Percentiles rank a stretch among this genome's conserved stretches.
phyloP scores from a whole-genome alignment of 2,329 filamentous ascomycete species.

The Aspergillus nomiae region DNA sequence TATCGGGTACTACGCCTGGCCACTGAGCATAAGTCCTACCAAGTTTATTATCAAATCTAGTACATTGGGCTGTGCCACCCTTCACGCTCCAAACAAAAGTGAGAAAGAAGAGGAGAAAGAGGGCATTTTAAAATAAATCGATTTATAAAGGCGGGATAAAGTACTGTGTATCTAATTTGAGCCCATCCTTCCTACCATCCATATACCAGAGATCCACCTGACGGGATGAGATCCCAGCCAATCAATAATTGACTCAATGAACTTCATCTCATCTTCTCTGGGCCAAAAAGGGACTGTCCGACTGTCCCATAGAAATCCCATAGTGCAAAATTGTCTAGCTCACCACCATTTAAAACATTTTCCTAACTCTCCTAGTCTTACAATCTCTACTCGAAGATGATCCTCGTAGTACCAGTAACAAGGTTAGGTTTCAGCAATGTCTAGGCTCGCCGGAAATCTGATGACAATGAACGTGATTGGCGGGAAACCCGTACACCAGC shows the following conservation, averaged over 20 bases:
- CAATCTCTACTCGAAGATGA: no score
- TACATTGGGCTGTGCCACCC: no score
- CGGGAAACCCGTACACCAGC: not conserved
- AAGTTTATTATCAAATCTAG: not conserved
- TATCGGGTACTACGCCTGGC: not conserved
- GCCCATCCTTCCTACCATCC: not conserved
- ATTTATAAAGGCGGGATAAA: no score
- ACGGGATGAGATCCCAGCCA: slow-evolving; percentile 28
- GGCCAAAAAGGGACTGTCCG: not conserved
- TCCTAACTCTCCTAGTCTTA: not conserved
- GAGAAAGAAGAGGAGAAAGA: no score
- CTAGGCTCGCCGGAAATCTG: not conserved
- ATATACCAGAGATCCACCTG: slow-evolving; percentile 1
- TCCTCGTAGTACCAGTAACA: no score
- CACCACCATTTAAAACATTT: not conserved
- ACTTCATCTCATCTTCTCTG: slow-evolving; percentile 15
- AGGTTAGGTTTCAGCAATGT: no score
- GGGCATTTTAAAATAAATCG: no score
- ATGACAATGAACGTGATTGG: not conserved
- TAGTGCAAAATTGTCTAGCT: not conserved
- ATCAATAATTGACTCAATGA: slow-evolving; percentile 18
- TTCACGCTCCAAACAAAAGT: no score
- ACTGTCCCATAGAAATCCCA: not conserved
- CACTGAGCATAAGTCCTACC: not conserved
- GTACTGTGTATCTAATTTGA: no score